Base-by-base conservation (phyloP, 345 rosid genomes). In the Draba incana region DNA sequence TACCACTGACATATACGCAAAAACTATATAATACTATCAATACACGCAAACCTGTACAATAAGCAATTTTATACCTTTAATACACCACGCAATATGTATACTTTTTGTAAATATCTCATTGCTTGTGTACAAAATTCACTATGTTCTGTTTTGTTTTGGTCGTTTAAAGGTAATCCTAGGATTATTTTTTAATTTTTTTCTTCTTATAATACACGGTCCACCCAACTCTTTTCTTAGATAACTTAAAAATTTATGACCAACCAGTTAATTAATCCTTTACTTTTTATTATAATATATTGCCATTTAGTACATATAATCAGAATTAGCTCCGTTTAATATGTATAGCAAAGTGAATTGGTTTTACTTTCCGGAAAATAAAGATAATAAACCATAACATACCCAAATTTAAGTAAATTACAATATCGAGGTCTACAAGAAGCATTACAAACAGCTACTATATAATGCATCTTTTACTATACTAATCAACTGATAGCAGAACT, bases 91-190 rank as follows among this genome's bases (percentile, higher is more conserved):
- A 35, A 13, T 33, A 55, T 54, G 11, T 10, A 63, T 46, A 47
- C 27, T 56, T 64, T 41, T 57, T 31, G 38, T 56, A 57, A 16
- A 20, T 15, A 24, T 74, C 50, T 52, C 23, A 59, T 65, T 45
- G 67, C 62, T 53, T 60, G 57, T 54, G 64, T 52, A 53, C 72
- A 74, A 74, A 52, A 54, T 60, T 61, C 73, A 61, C 64, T 53
- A 60, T 2, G 5, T 0, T 2, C 4, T 28, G 31, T 28, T 28
- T 28, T 28, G 31, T 28, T 28, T 28, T 3, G 3, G 31, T 28
- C 4, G 4, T 28, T 28, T 28, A 4, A 28, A 28, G 31, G 31
- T 28, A 5, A 28, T 2, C 31, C 31, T 3, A 2, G 4, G 31
- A 28, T 28, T 28, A 4, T 28, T 28, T 28, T 28, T 5, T 20